phyloP scores from a whole-genome alignment of 208 protist genomes.

The Leishmania guyanensis region DNA sequence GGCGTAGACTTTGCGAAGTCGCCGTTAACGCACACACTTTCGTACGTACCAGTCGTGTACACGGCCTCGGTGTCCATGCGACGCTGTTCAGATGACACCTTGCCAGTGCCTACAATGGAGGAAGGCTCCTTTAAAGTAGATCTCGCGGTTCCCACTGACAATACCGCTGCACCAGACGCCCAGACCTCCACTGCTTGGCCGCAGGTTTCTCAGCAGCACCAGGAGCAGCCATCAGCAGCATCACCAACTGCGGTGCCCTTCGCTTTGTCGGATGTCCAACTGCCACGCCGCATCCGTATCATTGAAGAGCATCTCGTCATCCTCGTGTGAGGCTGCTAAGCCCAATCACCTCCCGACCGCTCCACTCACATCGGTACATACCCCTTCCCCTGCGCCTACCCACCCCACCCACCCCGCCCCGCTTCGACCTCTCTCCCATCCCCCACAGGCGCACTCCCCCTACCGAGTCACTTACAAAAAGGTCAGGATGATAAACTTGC shows the following conservation, averaged over 20 bases:
- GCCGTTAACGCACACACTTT: not conserved
- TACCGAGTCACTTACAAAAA: no score
- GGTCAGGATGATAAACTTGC: not conserved
- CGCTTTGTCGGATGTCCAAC: not conserved
- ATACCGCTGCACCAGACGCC: not conserved
- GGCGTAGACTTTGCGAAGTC: not conserved
- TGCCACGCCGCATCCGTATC: constrained; percentile 2
- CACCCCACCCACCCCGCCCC: not conserved
- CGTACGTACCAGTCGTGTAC: constrained; percentile 6
- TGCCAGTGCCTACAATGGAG: constrained; percentile 3
- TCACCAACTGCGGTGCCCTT: not conserved
- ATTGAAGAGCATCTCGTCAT: not conserved
- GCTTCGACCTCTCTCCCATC: not conserved
- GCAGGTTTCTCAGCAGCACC: not conserved
- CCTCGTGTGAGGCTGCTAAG: not conserved
- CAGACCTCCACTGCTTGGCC: not conserved
- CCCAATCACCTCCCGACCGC: not conserved
- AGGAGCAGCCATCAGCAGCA: not conserved
- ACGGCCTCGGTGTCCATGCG: constrained; percentile 9
- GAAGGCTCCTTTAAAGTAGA: not conserved
- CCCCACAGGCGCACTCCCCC: not conserved
- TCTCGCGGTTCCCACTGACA: not conserved
- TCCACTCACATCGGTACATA: not conserved
- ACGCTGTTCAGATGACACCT: constrained; percentile 3
- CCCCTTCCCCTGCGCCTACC: not conserved